Percentiles rank a stretch among this genome's conserved stretches.
Evolutionary conservation across 169 alveolate species (phyloP).

Genomic region (Plasmodium cynomolgi): DNA sequence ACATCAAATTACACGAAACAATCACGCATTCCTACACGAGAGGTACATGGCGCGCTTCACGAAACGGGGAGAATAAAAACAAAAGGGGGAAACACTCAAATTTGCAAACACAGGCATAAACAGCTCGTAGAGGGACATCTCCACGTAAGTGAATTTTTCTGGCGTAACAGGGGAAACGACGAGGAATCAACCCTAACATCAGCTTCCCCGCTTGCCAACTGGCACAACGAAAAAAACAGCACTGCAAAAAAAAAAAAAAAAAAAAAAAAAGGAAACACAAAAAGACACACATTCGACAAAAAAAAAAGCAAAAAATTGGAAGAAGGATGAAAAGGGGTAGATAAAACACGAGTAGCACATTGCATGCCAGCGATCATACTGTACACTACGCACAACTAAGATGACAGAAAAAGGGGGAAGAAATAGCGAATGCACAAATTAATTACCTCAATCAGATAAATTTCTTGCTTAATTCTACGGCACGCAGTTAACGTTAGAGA

Average conservation of each 20-base stretch:
- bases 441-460: conserved; percentile 86
- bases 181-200: background rate
- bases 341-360: background rate
- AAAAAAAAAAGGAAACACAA: no score
- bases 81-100: background rate
- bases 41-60: background rate
- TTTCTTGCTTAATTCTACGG: conserved; percentile 92
- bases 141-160: background rate
- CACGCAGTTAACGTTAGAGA: conserved; percentile 93
- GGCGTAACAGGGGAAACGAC: background rate
- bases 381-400: background rate
- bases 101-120: background rate
- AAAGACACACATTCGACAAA: background rate
- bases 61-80: background rate
- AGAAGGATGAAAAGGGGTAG: background rate
- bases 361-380: background rate
- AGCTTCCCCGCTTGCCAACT: background rate
- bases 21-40: background rate
- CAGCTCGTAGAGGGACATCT: background rate
- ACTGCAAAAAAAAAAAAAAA: no score
- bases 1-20: background rate
- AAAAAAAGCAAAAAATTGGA: no score
- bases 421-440: background rate
- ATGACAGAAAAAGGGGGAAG: background rate
- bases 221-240: background rate